These are phyloP conservation scores for Ceratocystis papillata DNA, from an alignment of 2,329 filamentous ascomycete genomes.

Conservation along the genomic window DNA sequence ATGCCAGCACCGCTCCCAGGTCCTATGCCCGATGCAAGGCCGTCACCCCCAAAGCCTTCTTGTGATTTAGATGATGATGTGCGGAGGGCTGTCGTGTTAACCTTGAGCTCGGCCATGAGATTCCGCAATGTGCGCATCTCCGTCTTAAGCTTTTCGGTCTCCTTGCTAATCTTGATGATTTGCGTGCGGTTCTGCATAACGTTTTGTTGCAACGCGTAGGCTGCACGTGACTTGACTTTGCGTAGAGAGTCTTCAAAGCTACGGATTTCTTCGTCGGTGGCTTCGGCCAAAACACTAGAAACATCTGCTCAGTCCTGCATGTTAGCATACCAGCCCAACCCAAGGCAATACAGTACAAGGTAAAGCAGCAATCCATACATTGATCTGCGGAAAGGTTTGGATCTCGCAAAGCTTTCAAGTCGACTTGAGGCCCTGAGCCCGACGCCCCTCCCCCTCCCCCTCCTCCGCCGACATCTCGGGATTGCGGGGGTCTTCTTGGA, in stretches of 20 bases:
- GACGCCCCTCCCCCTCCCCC: constrained; percentile 34
- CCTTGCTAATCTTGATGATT: constrained; percentile 98
- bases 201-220: constrained; percentile 80
- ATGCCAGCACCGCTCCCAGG: constrained; percentile 34
- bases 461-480: constrained; percentile 32
- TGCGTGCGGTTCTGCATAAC: constrained; percentile 95
- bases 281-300: constrained; percentile 63
- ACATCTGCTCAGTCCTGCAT: constrained; percentile 39
- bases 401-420: constrained; percentile 67
- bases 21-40: constrained; percentile 40
- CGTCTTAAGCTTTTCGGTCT: constrained; percentile 91
- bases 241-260: constrained; percentile 67
- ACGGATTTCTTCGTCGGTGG: constrained; percentile 75
- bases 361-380: constrained; percentile 38
- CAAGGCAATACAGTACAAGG: too few relatives aligned
- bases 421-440: constrained; percentile 49
- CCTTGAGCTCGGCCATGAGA: constrained; percentile 84
- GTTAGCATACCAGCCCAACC: constrained; percentile 19
- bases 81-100: constrained; percentile 57
- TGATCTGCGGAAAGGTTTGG: constrained; percentile 69
- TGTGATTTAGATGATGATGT: constrained; percentile 43
- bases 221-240: constrained; percentile 66
- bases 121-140: constrained; percentile 88
- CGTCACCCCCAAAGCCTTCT: constrained; percentile 38
- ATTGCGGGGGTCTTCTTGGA: constrained; percentile 42